Base-by-base conservation (phyloP, 345 rosid genomes). In the Murraya koenigii region DNA sequence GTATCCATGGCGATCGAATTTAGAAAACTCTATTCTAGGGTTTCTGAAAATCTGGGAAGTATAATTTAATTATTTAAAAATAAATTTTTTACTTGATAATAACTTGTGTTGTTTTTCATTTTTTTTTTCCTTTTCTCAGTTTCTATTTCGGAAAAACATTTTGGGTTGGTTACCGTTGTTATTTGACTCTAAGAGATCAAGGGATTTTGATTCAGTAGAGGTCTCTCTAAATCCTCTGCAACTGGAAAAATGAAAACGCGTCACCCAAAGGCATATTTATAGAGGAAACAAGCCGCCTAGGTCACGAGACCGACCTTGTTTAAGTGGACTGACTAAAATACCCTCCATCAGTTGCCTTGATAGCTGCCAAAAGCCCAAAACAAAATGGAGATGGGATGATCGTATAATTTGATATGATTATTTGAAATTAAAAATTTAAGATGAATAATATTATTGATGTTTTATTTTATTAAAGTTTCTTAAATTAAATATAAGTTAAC, bases 1-100 rank as follows among this genome's bases (percentile, higher is more conserved):
- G 84, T 80, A 87, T 96, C 97, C 88, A 85, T 85, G 61, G 75
- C 67, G 54, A 75, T 36, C 71, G 63, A 39, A 30, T 7, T 33
- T 10, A 25, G 15, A 3, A 68, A 74, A 44, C 80, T 69, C 74
- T 76, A 72, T n/a, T 32, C 33, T 70, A 70, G 76, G 72, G 67
- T 78, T 79, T 70, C 71, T 9, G n/a, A 23, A 26, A 52, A 22
- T 22, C 35, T 5, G 7, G 6, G 4, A 3, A 15, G 23, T 23
- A 41, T 0, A 11, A 32, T 63, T 52, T 17, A 2, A 3, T 38
- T 59, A 17, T 55, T 39, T 59, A 17, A 23, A 19, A 23, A 28
- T 1, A 15, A 38, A n/a, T 4, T 59, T 55, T 14, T n/a, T 32
- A 26, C 8, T 54, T 58, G 2, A 25, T 4, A 17, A 14, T 73